Percentiles rank a stretch among this genome's conserved stretches.
These are phyloP conservation scores for Saturnispora silvae DNA, from an alignment of 805 yeast species.

Conservation along the genomic window DNA sequence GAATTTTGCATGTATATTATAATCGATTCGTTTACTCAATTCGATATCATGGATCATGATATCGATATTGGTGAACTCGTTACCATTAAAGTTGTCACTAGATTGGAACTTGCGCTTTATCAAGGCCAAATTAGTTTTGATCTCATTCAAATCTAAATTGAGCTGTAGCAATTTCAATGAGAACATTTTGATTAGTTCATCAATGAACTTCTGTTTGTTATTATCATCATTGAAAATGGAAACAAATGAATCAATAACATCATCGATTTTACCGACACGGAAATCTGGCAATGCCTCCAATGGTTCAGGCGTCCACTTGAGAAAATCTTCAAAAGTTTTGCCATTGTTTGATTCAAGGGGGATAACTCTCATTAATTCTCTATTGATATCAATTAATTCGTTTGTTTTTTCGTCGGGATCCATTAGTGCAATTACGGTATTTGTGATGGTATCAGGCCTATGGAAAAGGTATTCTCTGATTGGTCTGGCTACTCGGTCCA, in stretches of 20 bases:
- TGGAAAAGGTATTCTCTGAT: conserved; percentile 62
- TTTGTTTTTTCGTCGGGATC: conserved; percentile 30
- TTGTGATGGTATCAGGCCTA: conserved; percentile 61
- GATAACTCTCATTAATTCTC: conserved; percentile 14
- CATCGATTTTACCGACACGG: conserved; percentile 47
- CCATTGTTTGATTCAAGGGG: background rate
- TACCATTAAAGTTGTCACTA: conserved; percentile 37
- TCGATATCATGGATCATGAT: conserved; percentile 74
- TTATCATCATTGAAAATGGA: conserved; percentile 69
- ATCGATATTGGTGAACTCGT: conserved; percentile 54
- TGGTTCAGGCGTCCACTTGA: conserved; percentile 78
- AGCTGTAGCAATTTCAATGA: conserved; percentile 43
- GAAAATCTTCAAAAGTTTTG: conserved; percentile 22
- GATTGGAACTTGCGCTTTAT: conserved; percentile 36
- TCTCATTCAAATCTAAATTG: conserved; percentile 29
- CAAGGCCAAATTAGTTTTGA: conserved; percentile 28
- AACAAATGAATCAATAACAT: conserved; percentile 59
- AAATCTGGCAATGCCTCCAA: conserved; percentile 86
- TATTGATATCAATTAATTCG: conserved; percentile 37
- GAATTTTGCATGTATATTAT: conserved; percentile 8
- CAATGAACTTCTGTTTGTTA: conserved; percentile 51
- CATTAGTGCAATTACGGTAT: conserved; percentile 63
- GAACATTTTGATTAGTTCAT: conserved; percentile 52
- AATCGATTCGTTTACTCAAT: conserved; percentile 41
- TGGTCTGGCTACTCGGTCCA: conserved; percentile 70